Evolutionary conservation across 108 stramenopile species (phyloP), one percentile per base, ranked within the genome.

Genomic region (Aurantiochytrium sp.): DNA sequence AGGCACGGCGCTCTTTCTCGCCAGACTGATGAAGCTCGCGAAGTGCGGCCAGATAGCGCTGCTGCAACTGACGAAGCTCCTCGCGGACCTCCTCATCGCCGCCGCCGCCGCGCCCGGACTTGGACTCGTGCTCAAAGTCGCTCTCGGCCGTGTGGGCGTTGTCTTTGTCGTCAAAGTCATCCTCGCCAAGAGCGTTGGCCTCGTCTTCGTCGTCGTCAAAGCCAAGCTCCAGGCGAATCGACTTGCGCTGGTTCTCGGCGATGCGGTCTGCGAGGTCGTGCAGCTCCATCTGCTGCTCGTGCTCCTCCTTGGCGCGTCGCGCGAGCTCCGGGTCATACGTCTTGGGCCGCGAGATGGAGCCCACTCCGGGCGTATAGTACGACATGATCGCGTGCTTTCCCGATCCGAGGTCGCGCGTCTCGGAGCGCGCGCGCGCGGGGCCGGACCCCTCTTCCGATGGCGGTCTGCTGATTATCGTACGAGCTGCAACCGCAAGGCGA

Each of bases 281-380:
- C n/a, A 81, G 24, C 6, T 81, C 3, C 73, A 81, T 48, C 12
- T 81, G 24, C 6, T 30, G 27, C 59, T 65, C 73, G 73, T 81
- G n/a, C 32, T 81, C 73, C 73, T 81, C 73, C 73, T 81, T 22
- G 24, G 73, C 45, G 6, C 73, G 73, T 48, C 73, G 50, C 30
- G 73, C 73, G 42, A 81, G 73, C n/a, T 81, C 73, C 17, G 73
- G 73, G 45, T 81, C 73, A 81, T 81, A 81, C n/a, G 45, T 48
- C 45, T 81, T 81, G 42, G 73, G 73, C 10, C 73, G 73, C 45
- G 73, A 81, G 45, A 81, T 48, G 45, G 73, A 41, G 24, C 24
- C 42, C 34, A 34, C 59, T 6, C 59, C 59, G 27, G 59, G 59
- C n/a, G 39, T 48, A 42, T 81, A 81, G 69, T 22, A 32, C 41